Evolutionary conservation across 202 grass and related monocot species (phyloP), one percentile per base, ranked within the genome.

Genomic region (Elaeis oleifera): DNA sequence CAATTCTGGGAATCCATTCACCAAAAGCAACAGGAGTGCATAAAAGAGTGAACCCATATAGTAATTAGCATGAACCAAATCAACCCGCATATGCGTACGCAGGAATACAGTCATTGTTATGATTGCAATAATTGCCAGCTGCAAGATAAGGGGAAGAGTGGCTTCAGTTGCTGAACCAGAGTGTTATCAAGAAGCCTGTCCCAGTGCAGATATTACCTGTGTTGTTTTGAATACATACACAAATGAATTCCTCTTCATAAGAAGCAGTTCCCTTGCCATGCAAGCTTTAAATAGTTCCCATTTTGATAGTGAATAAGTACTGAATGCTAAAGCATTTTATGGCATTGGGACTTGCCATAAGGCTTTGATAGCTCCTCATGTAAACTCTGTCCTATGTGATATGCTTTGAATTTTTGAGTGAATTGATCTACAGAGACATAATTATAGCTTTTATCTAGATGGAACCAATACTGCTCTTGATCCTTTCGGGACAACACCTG

Each of bases 11-110:
- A 85, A 76, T 64, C 81, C 87, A 65, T 96, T 96, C 16, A 90
- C 74, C 76, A 88, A 60, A 22, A 81, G 53, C 22, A 96, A 23
- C 4, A 96, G 2, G 5, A 88, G 53, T 26, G 87, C 78, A 71
- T 71, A 96, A 68, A 81, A 96, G 17, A 96, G 56, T 63, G 91
- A 83, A 50, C 87, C 81, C 78, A 96, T 77, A 61, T 81, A 90
- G 66, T 96, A 85, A 65, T 90, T 90, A 3, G 86, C 76, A 79
- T 81, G 84, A 50, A 83, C 25, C 31, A 49, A 71, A 25, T 96
- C 84, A 26, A 83, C 60, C 20, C 36, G 50, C 81, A 85, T 83
- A 23, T 60, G 76, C 19, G 91, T 85, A 18, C 65, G 76, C 8
- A 90, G 18, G 83, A 90, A 85, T 69, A 96, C 64, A 19, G 87